Percentiles rank a stretch among this genome's conserved stretches.
Evolutionary conservation across 2,329 filamentous ascomycete species (phyloP).

Genomic region (Alternaria consortialis): DNA sequence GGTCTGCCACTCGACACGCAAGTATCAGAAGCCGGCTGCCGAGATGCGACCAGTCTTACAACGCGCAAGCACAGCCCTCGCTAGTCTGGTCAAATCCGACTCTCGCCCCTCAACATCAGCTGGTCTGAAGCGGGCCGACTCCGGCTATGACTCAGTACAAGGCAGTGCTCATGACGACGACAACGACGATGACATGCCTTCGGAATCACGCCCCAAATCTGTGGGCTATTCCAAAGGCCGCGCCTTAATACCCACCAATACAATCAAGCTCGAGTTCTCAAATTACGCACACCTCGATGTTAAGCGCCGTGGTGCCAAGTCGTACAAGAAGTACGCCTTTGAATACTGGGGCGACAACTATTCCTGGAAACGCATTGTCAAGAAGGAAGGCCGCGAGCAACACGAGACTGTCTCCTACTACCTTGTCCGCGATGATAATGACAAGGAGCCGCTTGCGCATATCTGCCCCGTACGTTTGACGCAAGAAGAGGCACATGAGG

Average conservation of each 20-base stretch:
- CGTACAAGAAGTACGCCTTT: conserved; percentile 83
- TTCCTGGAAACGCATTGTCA: conserved; percentile 78
- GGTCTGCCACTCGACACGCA: conserved; percentile 83
- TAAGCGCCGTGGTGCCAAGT: conserved; percentile 71
- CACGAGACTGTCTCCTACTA: conserved; percentile 77
- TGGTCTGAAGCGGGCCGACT: conserved; percentile 65
- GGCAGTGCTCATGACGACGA: conserved; percentile 28
- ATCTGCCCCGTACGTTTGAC: conserved; percentile 83
- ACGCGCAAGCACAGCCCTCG: conserved; percentile 68
- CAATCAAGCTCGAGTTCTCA: conserved; percentile 90
- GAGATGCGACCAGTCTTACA: conserved; percentile 63
- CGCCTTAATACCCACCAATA: conserved; percentile 70
- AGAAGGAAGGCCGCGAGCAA: conserved; percentile 66
- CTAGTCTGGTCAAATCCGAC: conserved; percentile 65
- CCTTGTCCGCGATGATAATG: conserved; percentile 73
- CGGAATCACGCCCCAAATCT: conserved; percentile 42
- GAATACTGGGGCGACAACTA: conserved; percentile 93
- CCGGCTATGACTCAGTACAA: conserved; percentile 63
- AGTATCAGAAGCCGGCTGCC: conserved; percentile 66
- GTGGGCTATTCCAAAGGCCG: conserved; percentile 52
- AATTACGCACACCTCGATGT: conserved; percentile 96
- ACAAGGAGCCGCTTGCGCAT: conserved; percentile 74
- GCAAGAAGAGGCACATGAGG: conserved; percentile 72
- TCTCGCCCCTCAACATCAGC: conserved; percentile 54
- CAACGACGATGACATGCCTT: conserved; percentile 12